A percentile compares a stretch with the other conserved stretches of the same genome.
These are phyloP conservation scores for Phoma sp. DNA, from an alignment of 2,329 filamentous ascomycete species.

Conservation along the genomic window DNA sequence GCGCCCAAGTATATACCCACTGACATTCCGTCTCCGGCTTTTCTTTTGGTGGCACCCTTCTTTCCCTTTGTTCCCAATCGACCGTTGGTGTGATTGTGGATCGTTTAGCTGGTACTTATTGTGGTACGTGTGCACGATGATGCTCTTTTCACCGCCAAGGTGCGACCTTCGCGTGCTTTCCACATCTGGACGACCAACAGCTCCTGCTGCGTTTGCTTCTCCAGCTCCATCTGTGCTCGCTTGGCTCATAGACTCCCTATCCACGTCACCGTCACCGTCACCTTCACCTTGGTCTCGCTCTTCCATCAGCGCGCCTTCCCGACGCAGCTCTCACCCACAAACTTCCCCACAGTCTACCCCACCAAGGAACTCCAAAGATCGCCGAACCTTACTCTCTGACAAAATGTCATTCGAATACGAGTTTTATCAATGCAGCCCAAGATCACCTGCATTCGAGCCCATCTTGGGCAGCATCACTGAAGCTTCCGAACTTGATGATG, in stretches of 20 bases:
- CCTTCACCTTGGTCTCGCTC: constrained; percentile 24
- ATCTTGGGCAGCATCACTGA: constrained; percentile 35
- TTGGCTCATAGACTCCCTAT: constrained; percentile 24
- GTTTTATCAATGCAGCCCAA: constrained; percentile 20
- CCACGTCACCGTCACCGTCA: constrained; percentile 26
- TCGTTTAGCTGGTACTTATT: constrained; percentile 5
- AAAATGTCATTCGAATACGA: constrained; percentile 27
- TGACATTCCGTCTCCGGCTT: constrained; percentile 17
- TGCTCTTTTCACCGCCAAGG: constrained; percentile 32
- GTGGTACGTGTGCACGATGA: constrained; percentile 30
- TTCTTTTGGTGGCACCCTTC: constrained; percentile 14
- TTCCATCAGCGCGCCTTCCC: constrained; percentile 10
- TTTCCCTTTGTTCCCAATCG: constrained; percentile 15
- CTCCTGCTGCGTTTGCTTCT: constrained; percentile 18
- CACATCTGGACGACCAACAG: constrained; percentile 13
- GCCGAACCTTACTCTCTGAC: neutral
- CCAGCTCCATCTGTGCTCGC: constrained; percentile 21
- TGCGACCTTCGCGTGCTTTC: constrained; percentile 22
- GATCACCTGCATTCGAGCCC: constrained; percentile 29
- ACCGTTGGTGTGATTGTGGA: constrained; percentile 12
- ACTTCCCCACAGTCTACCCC: constrained; percentile 9
- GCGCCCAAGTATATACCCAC: constrained; percentile 18
- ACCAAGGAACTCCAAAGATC: constrained; percentile 5
- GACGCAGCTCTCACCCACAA: constrained; percentile 12
- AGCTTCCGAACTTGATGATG: constrained; percentile 30